A percentile compares a stretch with the other conserved stretches of the same genome.
Evolutionary conservation across 257 asterid genomes (phyloP).

Genomic region (Catharanthus roseus): DNA sequence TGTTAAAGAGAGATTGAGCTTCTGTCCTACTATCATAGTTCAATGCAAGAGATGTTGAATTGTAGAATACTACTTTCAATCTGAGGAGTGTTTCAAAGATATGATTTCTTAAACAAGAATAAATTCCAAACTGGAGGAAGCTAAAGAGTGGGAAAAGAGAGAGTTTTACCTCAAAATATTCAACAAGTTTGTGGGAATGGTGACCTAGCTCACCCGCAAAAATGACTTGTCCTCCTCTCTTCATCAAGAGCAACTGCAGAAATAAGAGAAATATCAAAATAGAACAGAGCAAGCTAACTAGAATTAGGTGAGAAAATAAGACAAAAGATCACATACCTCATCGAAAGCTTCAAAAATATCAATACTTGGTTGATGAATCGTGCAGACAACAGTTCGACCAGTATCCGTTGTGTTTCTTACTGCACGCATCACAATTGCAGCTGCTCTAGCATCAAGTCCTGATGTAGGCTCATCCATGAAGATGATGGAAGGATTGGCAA

Average conservation of each 20-base stretch:
- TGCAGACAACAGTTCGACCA: background rate
- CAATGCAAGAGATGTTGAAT: background rate
- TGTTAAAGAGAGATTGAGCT: no score
- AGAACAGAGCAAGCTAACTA: background rate
- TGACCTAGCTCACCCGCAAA: conserved; percentile 49
- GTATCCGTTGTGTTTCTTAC: background rate
- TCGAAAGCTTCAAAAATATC: background rate
- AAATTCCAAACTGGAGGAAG: background rate
- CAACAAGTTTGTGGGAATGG: conserved; percentile 38
- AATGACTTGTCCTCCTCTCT: conserved; percentile 14
- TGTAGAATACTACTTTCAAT: no score
- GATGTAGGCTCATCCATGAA: background rate
- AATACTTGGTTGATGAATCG: background rate
- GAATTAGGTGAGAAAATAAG: background rate
- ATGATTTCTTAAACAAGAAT: background rate
- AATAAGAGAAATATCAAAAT: background rate
- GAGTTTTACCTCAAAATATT: conserved; percentile 44
- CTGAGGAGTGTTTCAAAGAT: background rate
- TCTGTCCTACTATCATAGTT: background rate
- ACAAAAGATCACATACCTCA: background rate
- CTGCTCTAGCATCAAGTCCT: background rate
- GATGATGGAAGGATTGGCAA: background rate
- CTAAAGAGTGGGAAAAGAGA: background rate
- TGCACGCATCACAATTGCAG: background rate
- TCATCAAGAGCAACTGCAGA: conserved; percentile 47